Percentiles rank a stretch among this genome's conserved stretches.
These are phyloP conservation scores for Starmerella floricola DNA, from an alignment of 805 yeast genomes.

Conservation along the genomic window DNA sequence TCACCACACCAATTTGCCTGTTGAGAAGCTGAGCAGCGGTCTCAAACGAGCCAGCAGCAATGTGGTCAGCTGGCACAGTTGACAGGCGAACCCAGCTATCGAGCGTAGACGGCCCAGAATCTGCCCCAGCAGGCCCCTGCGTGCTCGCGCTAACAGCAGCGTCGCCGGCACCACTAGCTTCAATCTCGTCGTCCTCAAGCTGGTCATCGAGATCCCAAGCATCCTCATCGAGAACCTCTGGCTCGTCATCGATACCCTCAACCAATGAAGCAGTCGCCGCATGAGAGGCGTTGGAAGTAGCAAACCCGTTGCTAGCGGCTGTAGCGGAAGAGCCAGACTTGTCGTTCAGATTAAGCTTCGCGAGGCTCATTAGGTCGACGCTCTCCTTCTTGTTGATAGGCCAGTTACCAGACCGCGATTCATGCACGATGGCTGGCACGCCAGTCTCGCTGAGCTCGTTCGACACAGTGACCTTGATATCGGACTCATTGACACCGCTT, in stretches of 20 bases:
- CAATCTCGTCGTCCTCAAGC: slow-evolving; percentile 32
- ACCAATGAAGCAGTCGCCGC: no score
- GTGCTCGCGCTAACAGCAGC: slow-evolving; percentile 29
- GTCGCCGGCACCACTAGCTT: slow-evolving; percentile 30
- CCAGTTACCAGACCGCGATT: slow-evolving; percentile 51
- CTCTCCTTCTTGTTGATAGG: slow-evolving; percentile 48
- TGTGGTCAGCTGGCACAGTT: slow-evolving; percentile 79
- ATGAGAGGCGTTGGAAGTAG: slow-evolving; percentile 21
- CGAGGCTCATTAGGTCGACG: slow-evolving; percentile 24
- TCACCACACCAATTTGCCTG: slow-evolving; percentile 75
- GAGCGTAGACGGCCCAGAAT: slow-evolving; percentile 45
- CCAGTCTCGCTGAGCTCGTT: slow-evolving; percentile 19
- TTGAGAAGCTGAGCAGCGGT: slow-evolving; percentile 86
- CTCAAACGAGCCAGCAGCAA: slow-evolving; percentile 93
- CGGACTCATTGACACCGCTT: slow-evolving; percentile 51
- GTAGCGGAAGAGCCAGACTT: neutral
- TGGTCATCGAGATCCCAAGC: slow-evolving; percentile 72
- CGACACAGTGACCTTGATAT: slow-evolving; percentile 46
- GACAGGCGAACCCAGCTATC: slow-evolving; percentile 71
- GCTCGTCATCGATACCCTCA: slow-evolving; percentile 22
- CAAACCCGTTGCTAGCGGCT: slow-evolving; percentile 11
- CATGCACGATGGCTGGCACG: slow-evolving; percentile 38
- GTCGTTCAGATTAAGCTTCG: slow-evolving; percentile 10
- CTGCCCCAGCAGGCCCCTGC: slow-evolving; percentile 19
- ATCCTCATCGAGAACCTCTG: slow-evolving; percentile 23